A percentile compares a stretch with the other conserved stretches of the same genome.
Evolutionary conservation across 2,329 filamentous ascomycete genomes (phyloP).

Genomic region (Alternaria novae-zelandiae): DNA sequence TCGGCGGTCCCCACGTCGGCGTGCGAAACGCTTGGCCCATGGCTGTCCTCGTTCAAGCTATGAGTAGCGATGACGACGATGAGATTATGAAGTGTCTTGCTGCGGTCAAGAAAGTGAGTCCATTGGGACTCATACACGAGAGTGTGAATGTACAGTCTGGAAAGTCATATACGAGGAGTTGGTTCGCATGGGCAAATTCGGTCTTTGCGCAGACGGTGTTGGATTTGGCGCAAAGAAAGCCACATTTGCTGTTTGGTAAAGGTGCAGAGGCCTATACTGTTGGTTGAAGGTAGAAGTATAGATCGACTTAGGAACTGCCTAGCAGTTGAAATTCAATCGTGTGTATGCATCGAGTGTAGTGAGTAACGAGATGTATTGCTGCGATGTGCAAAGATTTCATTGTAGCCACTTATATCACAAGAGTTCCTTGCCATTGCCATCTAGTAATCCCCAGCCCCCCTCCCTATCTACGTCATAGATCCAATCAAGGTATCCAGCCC

Average conservation of each 20-base stretch:
- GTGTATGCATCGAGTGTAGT: neutral
- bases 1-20: constrained; percentile 85
- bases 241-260: constrained; percentile 80
- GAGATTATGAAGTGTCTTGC: constrained; percentile 80
- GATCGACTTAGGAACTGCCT: neutral
- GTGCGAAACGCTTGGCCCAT: constrained; percentile 96
- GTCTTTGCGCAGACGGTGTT: constrained; percentile 93
- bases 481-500: neutral
- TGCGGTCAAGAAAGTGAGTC: constrained; percentile 76
- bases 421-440: neutral
- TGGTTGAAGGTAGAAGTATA: constrained; percentile 8
- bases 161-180: constrained; percentile 63
- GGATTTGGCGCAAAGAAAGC: constrained; percentile 86
- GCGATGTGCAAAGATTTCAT: neutral
- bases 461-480: neutral
- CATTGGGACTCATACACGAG: constrained; percentile 85
- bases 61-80: constrained; percentile 81
- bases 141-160: constrained; percentile 61
- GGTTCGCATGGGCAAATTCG: constrained; percentile 98
- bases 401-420: neutral
- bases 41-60: constrained; percentile 88
- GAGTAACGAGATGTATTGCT: neutral
- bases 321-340: neutral
- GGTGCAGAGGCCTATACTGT: constrained; percentile 54
- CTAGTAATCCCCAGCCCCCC: neutral